Evolutionary conservation across 495 filamentous ascomycete species (phyloP), one percentile per base, ranked within the genome.

Genomic region (Hamigera avellanea): DNA sequence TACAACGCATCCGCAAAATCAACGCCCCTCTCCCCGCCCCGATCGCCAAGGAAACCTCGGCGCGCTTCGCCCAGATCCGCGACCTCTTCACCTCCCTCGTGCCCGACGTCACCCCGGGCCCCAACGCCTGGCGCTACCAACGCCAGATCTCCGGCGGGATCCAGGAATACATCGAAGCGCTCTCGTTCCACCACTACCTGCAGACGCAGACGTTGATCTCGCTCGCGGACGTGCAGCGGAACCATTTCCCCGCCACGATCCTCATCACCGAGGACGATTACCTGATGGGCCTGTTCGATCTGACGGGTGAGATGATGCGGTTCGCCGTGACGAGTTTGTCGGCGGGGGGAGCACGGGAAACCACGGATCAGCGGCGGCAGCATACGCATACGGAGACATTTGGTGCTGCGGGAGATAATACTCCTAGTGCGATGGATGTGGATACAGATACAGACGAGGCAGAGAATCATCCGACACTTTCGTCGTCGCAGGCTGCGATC

Each of bases 271-370:
- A 75, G 17, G 78, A 88, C 7, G 91, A 98, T 55, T 96, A 94
- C 52, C 47, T 95, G 17, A 80, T 93, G 41, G 91, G 93, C 4
- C 61, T 98, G 6, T 95, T 94, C 46, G 91, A 98, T 56, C 67
- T 95, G 33, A 81, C 82, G 0, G 91, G 91, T 8, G 91, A 98
- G 58, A 70, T 96, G 62, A 98, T 98, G 91, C 71, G 86, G 19
- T 95, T 93, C 57, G 86, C 84, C 0, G 89, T 95, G 21, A 85
- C 83, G 12, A 70, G 73, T 3, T 40, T 67, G 34, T 64, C 64
- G 6, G 47, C 58, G 5, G 54, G 54, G 13, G 39, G 35, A 15
- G 32, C 9, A 9, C 21, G 21, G 21, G 21, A 23, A 9, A 23
- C 21, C 21, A 23, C 5, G 21, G 9, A 23, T n/a, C 28, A 41